Evolutionary conservation across 345 rosid genomes (phyloP).

Genomic region (Syzygium aromaticum): DNA sequence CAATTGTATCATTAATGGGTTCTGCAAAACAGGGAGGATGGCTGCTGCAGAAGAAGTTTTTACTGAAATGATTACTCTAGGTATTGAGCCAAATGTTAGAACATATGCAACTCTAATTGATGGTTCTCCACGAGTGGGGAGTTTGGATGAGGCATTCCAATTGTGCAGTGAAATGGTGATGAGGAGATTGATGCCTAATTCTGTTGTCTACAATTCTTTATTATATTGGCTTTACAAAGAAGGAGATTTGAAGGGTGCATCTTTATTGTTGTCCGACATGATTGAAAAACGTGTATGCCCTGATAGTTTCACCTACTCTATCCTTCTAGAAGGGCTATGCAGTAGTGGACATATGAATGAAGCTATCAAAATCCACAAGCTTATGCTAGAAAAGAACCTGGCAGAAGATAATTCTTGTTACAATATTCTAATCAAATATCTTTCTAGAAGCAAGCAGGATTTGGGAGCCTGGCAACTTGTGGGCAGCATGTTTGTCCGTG

Average conservation of each 20-base stretch:
- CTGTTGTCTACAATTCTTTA: constrained; percentile 43
- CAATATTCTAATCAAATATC: constrained; percentile 46
- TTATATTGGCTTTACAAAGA: constrained; percentile 51
- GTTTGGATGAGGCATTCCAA: constrained; percentile 38
- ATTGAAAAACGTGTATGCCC: constrained; percentile 22
- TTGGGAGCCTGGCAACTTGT: constrained; percentile 36
- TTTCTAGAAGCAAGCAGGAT: constrained; percentile 27
- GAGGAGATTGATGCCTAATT: constrained; percentile 46
- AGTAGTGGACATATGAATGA: constrained; percentile 25
- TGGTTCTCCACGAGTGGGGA: constrained; percentile 48
- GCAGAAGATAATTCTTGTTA: constrained; percentile 37
- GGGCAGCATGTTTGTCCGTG: constrained; percentile 44
- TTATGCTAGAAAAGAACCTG: constrained; percentile 31
- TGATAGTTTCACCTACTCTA: constrained; percentile 43
- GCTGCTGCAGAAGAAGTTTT: constrained; percentile 29
- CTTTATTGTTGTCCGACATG: constrained; percentile 37
- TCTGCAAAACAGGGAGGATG: constrained; percentile 50
- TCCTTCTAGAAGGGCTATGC: constrained; percentile 39
- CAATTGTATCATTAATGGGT: constrained; percentile 48
- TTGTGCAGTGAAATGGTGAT: constrained; percentile 55
- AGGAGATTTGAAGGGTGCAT: constrained; percentile 44
- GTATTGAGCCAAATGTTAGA: constrained; percentile 39
- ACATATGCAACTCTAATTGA: constrained; percentile 63
- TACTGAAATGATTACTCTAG: constrained; percentile 40
- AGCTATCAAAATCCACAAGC: constrained; percentile 40